Evolutionary conservation across 2,329 filamentous ascomycete species (phyloP), one percentile per base, ranked within the genome.

Genomic region (Didymella pinodella): DNA sequence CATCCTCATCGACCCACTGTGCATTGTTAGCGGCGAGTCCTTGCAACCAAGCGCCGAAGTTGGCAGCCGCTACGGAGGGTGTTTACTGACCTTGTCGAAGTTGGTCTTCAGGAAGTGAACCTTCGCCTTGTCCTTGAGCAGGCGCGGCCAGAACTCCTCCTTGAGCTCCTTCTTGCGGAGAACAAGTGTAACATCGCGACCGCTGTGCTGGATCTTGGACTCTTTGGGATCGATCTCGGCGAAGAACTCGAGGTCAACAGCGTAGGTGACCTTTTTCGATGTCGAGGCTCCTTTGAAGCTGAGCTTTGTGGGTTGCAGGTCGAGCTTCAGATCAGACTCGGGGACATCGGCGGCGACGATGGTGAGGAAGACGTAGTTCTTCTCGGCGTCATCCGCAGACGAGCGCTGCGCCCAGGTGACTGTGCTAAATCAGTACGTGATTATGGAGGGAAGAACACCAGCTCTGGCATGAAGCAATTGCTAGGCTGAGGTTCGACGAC

Each of bases 341-440:
- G 90, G 83, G 44, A 97, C 90, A 78, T 99, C 95, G 70, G 93
- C 87, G 49, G 93, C 93, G 72, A 87, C 86, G 82, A 99, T 92
- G 76, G 92, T 96, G 68, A 99, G 86, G 84, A 93, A 96, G 85
- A 99, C 83, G 83, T 92, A 91, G 86, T 99, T 99, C 85, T 93
- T 96, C 78, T 89, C 85, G 56, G 90, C 78, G 54, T 97, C 93
- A 68, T 84, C 83, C 70, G 80, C 83, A 75, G 89, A 95, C 46
- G 94, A 98, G 84, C 95, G 93, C 85, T 99, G 95, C 67, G 95
- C 94, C 95, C 95, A 99, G 80, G 93, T 90, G 72, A 99, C 95
- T 98, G 74, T 59, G 20, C 29, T 18, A 46, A 60, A 63, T 76
- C 64, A 76, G 71, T 40, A 48, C 12, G n/a, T 18, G 14, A 25